Conservation (phyloP, 192 early-diverging fungal genomes). For the Coemansia sp. region DNA sequence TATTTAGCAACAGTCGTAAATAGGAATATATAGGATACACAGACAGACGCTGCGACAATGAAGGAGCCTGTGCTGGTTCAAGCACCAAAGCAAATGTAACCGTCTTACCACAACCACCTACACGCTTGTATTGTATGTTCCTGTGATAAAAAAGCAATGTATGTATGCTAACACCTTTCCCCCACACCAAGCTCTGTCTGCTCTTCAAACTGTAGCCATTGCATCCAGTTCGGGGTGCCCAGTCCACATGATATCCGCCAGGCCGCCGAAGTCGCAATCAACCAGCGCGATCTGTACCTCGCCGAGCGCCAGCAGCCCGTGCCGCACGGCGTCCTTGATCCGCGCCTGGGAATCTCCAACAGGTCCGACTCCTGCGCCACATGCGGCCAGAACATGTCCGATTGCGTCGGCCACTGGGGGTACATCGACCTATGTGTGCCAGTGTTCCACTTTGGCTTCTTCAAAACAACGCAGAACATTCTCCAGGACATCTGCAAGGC, state of each 20-base stretch:
- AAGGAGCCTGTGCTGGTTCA: slow-evolving; percentile 76
- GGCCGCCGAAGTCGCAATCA: slow-evolving; percentile 86
- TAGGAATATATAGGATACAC: too few relatives aligned
- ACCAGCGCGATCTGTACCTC: slow-evolving; percentile 83
- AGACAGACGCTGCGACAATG: slow-evolving; percentile 51
- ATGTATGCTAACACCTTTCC: too few relatives aligned
- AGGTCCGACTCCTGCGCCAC: slow-evolving; percentile 87
- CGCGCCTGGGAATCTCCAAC: slow-evolving; percentile 82
- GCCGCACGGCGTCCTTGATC: slow-evolving; percentile 86
- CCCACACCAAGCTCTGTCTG: not conserved
- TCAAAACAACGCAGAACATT: slow-evolving; percentile 82
- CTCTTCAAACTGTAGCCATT: slow-evolving; percentile 62
- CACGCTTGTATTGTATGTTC: slow-evolving; percentile 6
- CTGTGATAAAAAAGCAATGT: not conserved
- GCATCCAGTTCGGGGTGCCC: slow-evolving; percentile 94
- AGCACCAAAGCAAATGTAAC: slow-evolving; percentile 77
- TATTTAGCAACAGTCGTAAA: not conserved
- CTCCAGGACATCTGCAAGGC: slow-evolving; percentile 98
- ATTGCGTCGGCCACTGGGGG: slow-evolving; percentile 97
- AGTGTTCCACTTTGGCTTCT: slow-evolving; percentile 99
- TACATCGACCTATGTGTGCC: slow-evolving; percentile 89
- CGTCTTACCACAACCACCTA: too few relatives aligned
- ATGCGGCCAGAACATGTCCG: slow-evolving; percentile 79
- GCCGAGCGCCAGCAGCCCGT: slow-evolving; percentile 72
- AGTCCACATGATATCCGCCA: slow-evolving; percentile 87